Conservation (phyloP, 2,329 filamentous ascomycete genomes). For the Teratosphaeria viscida region DNA sequence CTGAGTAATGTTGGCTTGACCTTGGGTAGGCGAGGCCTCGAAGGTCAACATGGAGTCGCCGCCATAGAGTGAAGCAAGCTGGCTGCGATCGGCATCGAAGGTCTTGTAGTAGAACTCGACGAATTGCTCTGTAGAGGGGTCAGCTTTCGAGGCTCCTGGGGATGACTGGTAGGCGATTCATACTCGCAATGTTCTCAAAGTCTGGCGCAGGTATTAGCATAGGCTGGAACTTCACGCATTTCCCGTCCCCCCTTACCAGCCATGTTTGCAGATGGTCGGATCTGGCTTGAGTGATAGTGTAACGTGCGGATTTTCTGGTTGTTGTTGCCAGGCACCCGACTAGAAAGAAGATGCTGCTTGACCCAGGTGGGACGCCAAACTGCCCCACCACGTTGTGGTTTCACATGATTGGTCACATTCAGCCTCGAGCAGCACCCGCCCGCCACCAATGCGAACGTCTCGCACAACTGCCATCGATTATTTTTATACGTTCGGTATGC, state of each 20-base stretch:
- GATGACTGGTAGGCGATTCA: constrained; percentile 2
- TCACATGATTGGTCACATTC: neutral
- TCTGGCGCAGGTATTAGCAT: constrained; percentile 11
- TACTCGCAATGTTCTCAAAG: constrained; percentile 25
- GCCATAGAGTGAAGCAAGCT: constrained; percentile 66
- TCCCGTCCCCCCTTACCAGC: constrained; percentile 9
- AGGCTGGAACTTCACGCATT: neutral
- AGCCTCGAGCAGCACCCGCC: neutral
- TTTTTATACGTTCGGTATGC: neutral
- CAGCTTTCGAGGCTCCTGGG: neutral
- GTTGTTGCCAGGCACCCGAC: neutral
- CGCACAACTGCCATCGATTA: neutral
- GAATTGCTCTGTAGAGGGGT: constrained; percentile 59
- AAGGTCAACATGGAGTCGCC: constrained; percentile 88
- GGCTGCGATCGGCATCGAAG: constrained; percentile 63
- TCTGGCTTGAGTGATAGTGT: neutral
- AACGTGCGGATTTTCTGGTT: neutral
- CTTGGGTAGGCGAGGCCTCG: constrained; percentile 59
- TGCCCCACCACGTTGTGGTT: neutral
- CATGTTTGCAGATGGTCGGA: constrained; percentile 6
- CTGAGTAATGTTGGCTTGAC: constrained; percentile 56
- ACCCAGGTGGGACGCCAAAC: neutral
- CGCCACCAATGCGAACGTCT: neutral
- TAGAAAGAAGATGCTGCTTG: neutral
- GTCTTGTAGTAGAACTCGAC: constrained; percentile 82